These are phyloP conservation scores for Fusarium virguliforme DNA, from an alignment of 2,329 filamentous ascomycete genomes.

Conservation along the genomic window DNA sequence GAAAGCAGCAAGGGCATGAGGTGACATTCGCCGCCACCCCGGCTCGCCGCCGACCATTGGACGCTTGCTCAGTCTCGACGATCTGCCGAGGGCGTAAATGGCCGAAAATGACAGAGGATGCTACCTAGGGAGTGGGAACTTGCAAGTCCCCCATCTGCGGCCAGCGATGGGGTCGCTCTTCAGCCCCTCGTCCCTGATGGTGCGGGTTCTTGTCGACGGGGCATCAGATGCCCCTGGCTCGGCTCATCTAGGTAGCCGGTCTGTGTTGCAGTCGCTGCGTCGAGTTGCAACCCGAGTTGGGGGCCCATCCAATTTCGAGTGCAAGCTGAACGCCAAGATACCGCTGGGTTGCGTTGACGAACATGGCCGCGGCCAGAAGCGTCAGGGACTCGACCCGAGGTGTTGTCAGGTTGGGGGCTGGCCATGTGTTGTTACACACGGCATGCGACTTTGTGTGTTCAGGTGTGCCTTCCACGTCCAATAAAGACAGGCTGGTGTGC, in stretches of 20 bases:
- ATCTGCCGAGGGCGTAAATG: conserved; percentile 3
- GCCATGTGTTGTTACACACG: not conserved
- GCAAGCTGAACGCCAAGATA: not conserved
- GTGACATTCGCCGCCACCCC: conserved; percentile 4
- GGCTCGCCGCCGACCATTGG: not conserved
- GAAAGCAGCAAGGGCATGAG: conserved; percentile 2
- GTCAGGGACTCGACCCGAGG: not conserved
- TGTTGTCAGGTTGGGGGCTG: not conserved
- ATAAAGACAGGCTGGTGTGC: not conserved
- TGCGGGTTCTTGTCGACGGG: not conserved
- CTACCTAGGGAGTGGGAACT: not conserved
- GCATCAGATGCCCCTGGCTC: conserved; percentile 2
- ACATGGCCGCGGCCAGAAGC: conserved; percentile 11
- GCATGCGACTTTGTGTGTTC: not conserved
- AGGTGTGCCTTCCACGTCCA: conserved; percentile 3
- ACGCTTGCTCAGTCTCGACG: not conserved
- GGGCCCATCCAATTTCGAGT: not conserved
- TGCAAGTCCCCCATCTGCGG: conserved; percentile 8
- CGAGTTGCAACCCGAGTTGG: not conserved
- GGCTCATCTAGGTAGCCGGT: not conserved
- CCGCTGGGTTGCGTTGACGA: conserved; percentile 6
- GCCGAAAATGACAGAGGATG: conserved; percentile 4
- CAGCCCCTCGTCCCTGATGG: not conserved
- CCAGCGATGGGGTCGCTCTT: not conserved
- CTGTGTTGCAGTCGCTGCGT: not conserved